A percentile compares a stretch with the other conserved stretches of the same genome.
These are phyloP conservation scores for Saturnispora galanensis DNA, from an alignment of 805 yeast genomes.

Conservation along the genomic window DNA sequence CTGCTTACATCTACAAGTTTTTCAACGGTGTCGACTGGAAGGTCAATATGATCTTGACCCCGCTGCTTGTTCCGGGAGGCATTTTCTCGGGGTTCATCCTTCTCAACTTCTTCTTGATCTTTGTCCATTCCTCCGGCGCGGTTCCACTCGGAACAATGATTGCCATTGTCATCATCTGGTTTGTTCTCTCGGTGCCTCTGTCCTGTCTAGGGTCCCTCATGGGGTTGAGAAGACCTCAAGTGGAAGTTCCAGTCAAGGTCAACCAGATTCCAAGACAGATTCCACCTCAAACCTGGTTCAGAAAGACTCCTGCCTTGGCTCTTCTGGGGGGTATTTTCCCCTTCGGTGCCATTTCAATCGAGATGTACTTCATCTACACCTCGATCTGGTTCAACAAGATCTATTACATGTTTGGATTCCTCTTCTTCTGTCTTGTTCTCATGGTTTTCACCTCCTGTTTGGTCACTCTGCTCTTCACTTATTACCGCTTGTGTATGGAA, in stretches of 20 bases:
- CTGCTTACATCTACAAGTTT: constrained; percentile 75
- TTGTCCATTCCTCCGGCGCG: constrained; percentile 82
- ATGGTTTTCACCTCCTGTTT: constrained; percentile 74
- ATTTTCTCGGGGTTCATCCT: constrained; percentile 54
- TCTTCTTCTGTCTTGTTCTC: constrained; percentile 77
- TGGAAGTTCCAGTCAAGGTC: constrained; percentile 63
- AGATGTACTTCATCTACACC: constrained; percentile 83
- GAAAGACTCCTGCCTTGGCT: constrained; percentile 56
- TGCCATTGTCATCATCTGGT: constrained; percentile 78
- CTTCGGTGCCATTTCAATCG: constrained; percentile 89
- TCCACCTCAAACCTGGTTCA: constrained; percentile 82
- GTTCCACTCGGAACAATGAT: constrained; percentile 86
- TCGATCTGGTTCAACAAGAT: constrained; percentile 91
- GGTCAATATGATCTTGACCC: constrained; percentile 72
- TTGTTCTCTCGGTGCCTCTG: constrained; percentile 72
- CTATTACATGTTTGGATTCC: constrained; percentile 95
- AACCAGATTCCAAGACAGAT: constrained; percentile 96
- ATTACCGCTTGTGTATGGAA: constrained; percentile 79
- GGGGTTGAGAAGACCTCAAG: constrained; percentile 48
- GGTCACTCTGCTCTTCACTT: constrained; percentile 70
- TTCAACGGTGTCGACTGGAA: constrained; percentile 93
- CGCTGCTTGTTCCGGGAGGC: constrained; percentile 74
- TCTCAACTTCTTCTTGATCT: constrained; percentile 73
- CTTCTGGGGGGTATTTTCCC: constrained; percentile 85
- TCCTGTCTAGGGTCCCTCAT: constrained; percentile 75